Evolutionary conservation across 208 protist genomes (phyloP).

Genomic region (Leishmania lainsoni): DNA sequence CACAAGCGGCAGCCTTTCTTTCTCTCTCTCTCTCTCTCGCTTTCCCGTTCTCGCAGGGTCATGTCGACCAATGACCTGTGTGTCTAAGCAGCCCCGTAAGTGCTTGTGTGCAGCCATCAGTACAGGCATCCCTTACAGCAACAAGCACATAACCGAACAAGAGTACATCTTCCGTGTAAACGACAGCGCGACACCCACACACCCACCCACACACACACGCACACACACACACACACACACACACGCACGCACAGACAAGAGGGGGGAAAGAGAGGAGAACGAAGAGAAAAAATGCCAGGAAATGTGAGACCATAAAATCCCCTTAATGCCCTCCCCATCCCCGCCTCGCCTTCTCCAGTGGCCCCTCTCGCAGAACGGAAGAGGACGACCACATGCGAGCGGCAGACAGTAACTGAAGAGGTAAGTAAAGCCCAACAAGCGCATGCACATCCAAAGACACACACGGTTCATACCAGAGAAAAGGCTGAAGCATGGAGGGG

Average conservation of each 20-base stretch:
- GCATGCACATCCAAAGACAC: neutral
- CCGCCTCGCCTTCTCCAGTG: neutral
- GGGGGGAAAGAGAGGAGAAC: neutral
- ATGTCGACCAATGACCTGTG: no score
- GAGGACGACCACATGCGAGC: neutral
- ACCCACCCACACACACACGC: no score
- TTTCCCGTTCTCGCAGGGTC: no score
- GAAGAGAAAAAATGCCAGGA: neutral
- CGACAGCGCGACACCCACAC: no score
- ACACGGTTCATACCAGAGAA: neutral
- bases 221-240: neutral
- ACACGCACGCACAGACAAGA: neutral
- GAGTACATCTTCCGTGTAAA: no score
- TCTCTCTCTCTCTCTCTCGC: neutral
- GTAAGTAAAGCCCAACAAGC: neutral
- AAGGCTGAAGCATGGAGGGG: no score
- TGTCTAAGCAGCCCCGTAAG: no score
- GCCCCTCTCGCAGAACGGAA: neutral
- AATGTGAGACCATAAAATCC: neutral
- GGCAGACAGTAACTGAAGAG: neutral
- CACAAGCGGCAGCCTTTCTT: neutral
- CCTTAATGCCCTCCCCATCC: neutral
- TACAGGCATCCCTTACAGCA: no score
- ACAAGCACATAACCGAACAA: no score
- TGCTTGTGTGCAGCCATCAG: no score